Conservation (phyloP, 2,329 filamentous ascomycete species). For the Cytospora piceae region DNA sequence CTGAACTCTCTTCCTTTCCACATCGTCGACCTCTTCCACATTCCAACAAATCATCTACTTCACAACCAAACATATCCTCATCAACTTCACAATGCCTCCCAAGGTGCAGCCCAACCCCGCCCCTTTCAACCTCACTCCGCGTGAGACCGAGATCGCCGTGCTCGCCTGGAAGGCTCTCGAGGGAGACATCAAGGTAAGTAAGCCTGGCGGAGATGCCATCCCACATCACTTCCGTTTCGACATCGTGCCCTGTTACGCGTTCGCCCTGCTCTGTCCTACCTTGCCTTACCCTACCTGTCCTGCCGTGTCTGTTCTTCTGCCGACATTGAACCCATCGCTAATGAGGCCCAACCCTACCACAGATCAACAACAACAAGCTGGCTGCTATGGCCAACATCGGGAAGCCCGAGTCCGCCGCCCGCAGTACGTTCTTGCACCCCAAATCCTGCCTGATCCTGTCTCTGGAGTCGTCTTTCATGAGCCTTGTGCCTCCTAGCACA, state of each 20-base stretch:
- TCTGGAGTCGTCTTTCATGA: no score
- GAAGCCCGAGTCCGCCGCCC: background rate
- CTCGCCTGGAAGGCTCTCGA: conserved; percentile 13
- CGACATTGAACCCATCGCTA: background rate
- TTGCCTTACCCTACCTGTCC: background rate
- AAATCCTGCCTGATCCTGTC: no score
- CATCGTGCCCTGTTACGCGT: background rate
- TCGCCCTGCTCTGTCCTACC: background rate
- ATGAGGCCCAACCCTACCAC: background rate
- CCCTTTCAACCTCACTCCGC: conserved; percentile 3
- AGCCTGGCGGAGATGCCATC: background rate
- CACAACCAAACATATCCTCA: background rate
- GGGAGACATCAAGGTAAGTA: conserved; percentile 6
- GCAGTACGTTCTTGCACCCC: background rate
- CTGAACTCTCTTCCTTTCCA: background rate
- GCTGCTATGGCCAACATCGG: conserved; percentile 1
- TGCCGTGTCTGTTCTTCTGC: background rate
- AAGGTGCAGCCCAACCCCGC: background rate
- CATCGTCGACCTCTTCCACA: background rate
- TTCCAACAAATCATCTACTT: background rate
- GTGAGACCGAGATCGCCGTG: conserved; percentile 8
- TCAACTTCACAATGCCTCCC: background rate
- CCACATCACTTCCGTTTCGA: no score
- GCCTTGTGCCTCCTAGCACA: no score
- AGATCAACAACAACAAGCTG: conserved; percentile 2